phyloP scores from a whole-genome alignment of 2,329 filamentous ascomycete species.

The Coniochaeta hoffmannii region DNA sequence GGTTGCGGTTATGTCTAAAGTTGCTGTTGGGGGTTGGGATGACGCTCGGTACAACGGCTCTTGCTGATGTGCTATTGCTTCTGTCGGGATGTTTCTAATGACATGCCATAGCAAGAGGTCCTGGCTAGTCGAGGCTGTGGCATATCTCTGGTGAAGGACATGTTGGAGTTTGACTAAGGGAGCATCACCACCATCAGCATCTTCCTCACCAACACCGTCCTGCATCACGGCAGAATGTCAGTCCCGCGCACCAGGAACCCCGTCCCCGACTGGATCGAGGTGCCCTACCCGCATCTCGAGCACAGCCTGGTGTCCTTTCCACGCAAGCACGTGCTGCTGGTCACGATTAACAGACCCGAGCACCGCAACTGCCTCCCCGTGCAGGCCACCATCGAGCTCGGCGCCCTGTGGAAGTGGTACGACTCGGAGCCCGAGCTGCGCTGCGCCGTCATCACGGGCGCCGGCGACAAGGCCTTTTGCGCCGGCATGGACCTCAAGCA shows the following conservation, averaged over 20 bases:
- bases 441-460: conserved; percentile 44
- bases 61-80: background rate
- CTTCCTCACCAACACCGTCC: background rate
- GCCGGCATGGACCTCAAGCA: conserved; percentile 7
- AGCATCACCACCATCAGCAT: background rate
- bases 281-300: conserved; percentile 22
- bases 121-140: background rate
- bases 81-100: background rate
- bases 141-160: no score
- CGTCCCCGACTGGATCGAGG: conserved; percentile 25
- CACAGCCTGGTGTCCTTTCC: conserved; percentile 30
- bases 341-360: conserved; percentile 35
- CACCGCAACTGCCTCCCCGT: conserved; percentile 33
- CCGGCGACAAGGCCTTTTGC: conserved; percentile 9
- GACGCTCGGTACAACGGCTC: background rate
- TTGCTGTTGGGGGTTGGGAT: background rate
- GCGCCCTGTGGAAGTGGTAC: conserved; percentile 40
- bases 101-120: background rate
- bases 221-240: conserved; percentile 16
- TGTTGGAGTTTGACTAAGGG: background rate
- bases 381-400: conserved; percentile 28
- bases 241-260: conserved; percentile 17
- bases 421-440: conserved; percentile 40
- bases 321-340: conserved; percentile 29
- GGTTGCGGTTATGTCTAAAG: background rate